Evolutionary conservation across 1,284 basidiomycete genomes (phyloP), one percentile per base, ranked within the genome.

Genomic region (Ceratobasidium sp.): DNA sequence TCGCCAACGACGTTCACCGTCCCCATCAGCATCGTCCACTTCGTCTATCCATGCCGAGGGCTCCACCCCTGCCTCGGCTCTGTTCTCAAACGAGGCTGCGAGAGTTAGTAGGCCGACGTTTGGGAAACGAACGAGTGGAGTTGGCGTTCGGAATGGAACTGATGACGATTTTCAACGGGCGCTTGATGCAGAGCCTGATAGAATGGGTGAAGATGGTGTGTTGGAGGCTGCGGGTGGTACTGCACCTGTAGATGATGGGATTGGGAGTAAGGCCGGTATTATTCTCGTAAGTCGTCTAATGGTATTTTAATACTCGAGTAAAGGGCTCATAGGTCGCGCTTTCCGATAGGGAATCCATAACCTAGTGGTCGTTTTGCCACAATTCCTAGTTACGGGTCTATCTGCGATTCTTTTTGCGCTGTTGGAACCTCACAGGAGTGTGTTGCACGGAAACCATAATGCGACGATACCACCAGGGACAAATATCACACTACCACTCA

Each of bases 241-340:
- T 4, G 79, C 64, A 69, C 77, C 76, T 38, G 46, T 62, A 13
- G 79, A 78, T 26, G 80, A 77, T 40, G 86, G 88, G 28, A 86
- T 94, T 68, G 93, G 92, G 68, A 89, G 91, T 33, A 95, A 96
- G 84, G 94, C 95, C 0, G 96, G 96, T n/a, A 92, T 95, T 44
- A 96, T 97, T 77, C 86, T 97, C 74, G 94, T 95, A 81, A 80
- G 92, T 84, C 44, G 20, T 67, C 52, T 28, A 59, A 40, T 57
- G 61, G 10, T 69, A 64, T 69, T 79, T 62, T 66, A 38, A 70
- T 26, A 66, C 65, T 65, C 67, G 64, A 67, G 46, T 48, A 2
- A 48, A 48, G 17, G 46, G 7, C 46, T 48, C 17, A 48, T 17
- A 1, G 9, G 2, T 13, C 9, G 17, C 46, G 38, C 7, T 28